Base-by-base conservation (phyloP, 371 early-diverging fungal genomes). In the Mortierella sp. region DNA sequence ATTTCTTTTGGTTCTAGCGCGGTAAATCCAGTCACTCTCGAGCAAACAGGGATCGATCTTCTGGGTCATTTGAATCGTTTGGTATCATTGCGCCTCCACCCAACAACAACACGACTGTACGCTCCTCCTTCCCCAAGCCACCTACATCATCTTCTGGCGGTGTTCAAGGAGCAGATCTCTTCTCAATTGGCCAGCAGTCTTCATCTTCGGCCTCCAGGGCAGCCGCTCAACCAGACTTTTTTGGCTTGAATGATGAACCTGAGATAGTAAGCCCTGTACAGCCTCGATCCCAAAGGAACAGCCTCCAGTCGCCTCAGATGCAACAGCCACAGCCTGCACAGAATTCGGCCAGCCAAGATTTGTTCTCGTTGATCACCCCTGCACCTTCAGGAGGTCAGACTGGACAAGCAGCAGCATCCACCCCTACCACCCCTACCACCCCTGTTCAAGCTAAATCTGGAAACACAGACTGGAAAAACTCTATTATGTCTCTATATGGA, bases 401-500 rank as follows among this genome's bases (percentile, higher is more conserved):
- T 14, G 37, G 60, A 43, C 45, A 64, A 52, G 55, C 51, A 66
- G 22, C 58, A 54, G 32, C 66, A 32, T 20, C 66, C 2, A 39
- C 55, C 10, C 30, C 28, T 8, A 45, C 67, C 9, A 40, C 55
- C 30, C 37, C 22, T 6, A 22, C 51, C 32, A 51, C 28, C 35
- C 69, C 16, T 5, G 64, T 35, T 16, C 78, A 55, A 12, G 59
- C 70, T 26, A 73, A 73, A 39, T 28, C 79, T 18, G 79, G 84
- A 26, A 86, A 86, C 32, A 72, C 85, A 24, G 88, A 89, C 62
- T 77, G 89, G 70, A 89, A 89, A 61, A 87, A 87, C 14, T 88
- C 88, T 16, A 89, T 91, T 69, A 77, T 91, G 30, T 91, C 91
- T 1, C 62, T 91, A 28, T 91, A 91, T 54, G 81, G 75, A 10